Evolutionary conservation across 257 asterid species (phyloP).

Genomic region (Salvia rosmarinus): DNA sequence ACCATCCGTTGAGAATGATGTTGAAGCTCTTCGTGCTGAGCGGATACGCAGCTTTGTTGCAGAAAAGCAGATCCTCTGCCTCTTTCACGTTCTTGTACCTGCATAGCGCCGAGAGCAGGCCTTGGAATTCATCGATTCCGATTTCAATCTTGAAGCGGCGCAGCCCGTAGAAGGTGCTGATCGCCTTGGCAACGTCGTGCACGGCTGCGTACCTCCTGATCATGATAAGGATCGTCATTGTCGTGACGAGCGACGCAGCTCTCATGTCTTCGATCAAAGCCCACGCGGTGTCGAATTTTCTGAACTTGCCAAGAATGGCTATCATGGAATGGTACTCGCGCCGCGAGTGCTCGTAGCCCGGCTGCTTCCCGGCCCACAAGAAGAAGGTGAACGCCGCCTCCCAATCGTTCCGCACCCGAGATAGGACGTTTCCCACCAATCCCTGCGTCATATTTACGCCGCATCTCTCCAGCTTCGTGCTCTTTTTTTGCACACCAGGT

Average conservation of each 20-base stretch:
- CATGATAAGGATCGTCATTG: conserved; percentile 78
- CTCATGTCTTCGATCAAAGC: conserved; percentile 80
- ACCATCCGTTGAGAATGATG: conserved; percentile 89
- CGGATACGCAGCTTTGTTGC: conserved; percentile 62
- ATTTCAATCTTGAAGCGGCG: conserved; percentile 64
- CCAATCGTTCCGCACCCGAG: conserved; percentile 77
- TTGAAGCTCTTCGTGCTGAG: conserved; percentile 79
- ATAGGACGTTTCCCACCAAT: conserved; percentile 58
- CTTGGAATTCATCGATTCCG: conserved; percentile 67
- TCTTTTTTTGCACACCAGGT: conserved; percentile 50
- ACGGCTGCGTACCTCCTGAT: conserved; percentile 77
- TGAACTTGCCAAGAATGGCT: conserved; percentile 78
- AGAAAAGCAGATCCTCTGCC: conserved; percentile 77
- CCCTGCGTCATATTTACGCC: conserved; percentile 48
- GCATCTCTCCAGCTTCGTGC: conserved; percentile 57
- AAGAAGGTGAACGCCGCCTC: conserved; percentile 91
- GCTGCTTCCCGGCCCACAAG: conserved; percentile 85
- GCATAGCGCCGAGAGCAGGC: conserved; percentile 73
- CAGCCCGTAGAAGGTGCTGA: conserved; percentile 67
- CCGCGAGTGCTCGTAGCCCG: conserved; percentile 56
- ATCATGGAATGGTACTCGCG: conserved; percentile 83
- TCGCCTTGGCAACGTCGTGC: conserved; percentile 85
- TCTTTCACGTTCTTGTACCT: conserved; percentile 87
- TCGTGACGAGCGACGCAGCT: conserved; percentile 59
- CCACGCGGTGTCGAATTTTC: conserved; percentile 93